Percentiles rank a stretch among this genome's conserved stretches.
These are phyloP conservation scores for Elsinoe fawcettii DNA, from an alignment of 2,329 filamentous ascomycete genomes.

Conservation along the genomic window DNA sequence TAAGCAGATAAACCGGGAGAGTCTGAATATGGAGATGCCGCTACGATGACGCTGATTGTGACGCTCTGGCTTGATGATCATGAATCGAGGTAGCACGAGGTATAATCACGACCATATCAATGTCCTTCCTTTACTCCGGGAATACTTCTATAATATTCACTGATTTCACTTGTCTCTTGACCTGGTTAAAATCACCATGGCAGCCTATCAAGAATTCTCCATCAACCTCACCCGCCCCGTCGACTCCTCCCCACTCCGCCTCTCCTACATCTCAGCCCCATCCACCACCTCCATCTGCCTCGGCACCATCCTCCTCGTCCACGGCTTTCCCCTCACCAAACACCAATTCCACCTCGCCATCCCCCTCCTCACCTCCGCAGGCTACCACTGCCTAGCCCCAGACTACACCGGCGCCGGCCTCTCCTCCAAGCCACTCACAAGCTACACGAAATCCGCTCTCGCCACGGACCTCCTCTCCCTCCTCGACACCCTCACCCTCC, in stretches of 20 bases:
- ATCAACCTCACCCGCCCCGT: neutral
- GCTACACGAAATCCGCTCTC: conserved; percentile 36
- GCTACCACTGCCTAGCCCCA: conserved; percentile 36
- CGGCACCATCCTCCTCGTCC: conserved; percentile 35
- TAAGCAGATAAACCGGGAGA: neutral
- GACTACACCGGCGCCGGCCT: conserved; percentile 35
- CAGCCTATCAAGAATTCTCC: neutral
- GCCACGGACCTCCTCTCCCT: conserved; percentile 34
- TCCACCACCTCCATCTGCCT: neutral
- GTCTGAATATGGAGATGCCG: neutral
- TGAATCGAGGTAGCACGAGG: neutral
- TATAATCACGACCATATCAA: neutral
- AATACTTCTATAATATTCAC: too few species aligned
- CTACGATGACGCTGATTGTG: neutral
- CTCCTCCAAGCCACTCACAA: conserved; percentile 31
- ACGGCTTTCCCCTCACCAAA: conserved; percentile 40
- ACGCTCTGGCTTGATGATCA: conserved; percentile 4
- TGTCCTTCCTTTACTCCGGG: too few species aligned
- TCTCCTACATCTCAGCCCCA: neutral
- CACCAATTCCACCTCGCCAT: conserved; percentile 33
- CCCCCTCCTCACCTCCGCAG: conserved; percentile 26
- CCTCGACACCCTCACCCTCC: conserved; percentile 27
- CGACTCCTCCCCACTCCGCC: neutral
- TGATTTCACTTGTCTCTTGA: too few species aligned
- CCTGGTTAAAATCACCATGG: neutral